A percentile compares a stretch with the other conserved stretches of the same genome.
phyloP scores from a whole-genome alignment of 106 monocot genomes.

The Dendrobium officinale region DNA sequence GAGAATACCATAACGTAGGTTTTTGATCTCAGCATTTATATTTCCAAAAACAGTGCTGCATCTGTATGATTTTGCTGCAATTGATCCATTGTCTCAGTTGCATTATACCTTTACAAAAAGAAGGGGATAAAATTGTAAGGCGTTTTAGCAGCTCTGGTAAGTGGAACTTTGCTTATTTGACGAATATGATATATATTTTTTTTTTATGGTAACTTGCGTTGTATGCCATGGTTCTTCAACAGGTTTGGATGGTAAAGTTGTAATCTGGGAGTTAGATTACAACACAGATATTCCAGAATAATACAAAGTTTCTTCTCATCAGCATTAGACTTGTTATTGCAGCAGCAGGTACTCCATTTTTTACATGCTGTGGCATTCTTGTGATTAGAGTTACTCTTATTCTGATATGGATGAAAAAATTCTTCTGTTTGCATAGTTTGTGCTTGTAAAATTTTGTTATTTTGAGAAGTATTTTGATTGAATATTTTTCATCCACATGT shows the following conservation, averaged over 20 bases:
- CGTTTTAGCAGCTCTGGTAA: conserved; percentile 96
- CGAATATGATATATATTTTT: neutral
- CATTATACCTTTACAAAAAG: conserved; percentile 57
- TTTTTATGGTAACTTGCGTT: neutral
- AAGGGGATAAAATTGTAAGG: conserved; percentile 26
- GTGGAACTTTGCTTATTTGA: neutral
- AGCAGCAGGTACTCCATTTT: neutral
- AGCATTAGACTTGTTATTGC: neutral
- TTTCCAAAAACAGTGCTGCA: neutral
- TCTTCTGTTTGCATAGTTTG: too few species aligned
- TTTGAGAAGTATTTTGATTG: too few species aligned
- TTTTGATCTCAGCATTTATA: conserved; percentile 1
- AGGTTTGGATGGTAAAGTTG: conserved; percentile 92
- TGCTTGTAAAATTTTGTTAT: too few species aligned
- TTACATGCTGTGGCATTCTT: too few species aligned
- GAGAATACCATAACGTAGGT: conserved; percentile 92
- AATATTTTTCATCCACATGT: too few species aligned
- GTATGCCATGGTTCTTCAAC: conserved; percentile 3
- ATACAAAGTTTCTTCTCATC: conserved; percentile 1
- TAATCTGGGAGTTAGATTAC: conserved; percentile 68
- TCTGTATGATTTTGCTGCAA: neutral
- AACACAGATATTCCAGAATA: conserved; percentile 26
- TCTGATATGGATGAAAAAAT: too few species aligned
- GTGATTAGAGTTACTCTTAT: too few species aligned
- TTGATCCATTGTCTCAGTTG: conserved; percentile 34